Percentiles rank a stretch among this genome's conserved stretches.
Conservation (phyloP, 2,329 filamentous ascomycete genomes). For the Fusarium brevicatenulatum region DNA sequence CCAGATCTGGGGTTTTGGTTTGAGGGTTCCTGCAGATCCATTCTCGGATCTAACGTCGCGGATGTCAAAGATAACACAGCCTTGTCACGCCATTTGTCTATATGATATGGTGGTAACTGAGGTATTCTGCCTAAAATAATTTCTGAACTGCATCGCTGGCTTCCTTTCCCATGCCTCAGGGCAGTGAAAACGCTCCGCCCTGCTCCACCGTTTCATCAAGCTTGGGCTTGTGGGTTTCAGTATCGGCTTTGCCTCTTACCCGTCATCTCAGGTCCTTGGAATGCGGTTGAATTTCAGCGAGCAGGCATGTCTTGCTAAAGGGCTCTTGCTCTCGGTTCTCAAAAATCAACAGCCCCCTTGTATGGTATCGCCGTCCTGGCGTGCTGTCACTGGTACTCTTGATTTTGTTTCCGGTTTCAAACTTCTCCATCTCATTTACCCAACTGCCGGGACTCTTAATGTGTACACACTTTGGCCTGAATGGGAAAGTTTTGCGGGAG, state of each 20-base stretch:
- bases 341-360: slow-evolving; percentile 18
- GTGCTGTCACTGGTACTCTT: slow-evolving; percentile 19
- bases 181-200: slow-evolving; percentile 17
- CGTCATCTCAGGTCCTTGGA: slow-evolving; percentile 5
- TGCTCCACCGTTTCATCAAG: slow-evolving; percentile 1
- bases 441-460: slow-evolving; percentile 31
- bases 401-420: slow-evolving; percentile 38
- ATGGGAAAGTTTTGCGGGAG: slow-evolving; percentile 31
- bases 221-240: neutral
- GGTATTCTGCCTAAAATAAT: slow-evolving; percentile 7
- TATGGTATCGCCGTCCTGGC: neutral
- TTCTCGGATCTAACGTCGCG: slow-evolving; percentile 32
- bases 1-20: slow-evolving; percentile 40
- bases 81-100: slow-evolving; percentile 7
- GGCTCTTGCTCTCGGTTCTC: slow-evolving; percentile 5
- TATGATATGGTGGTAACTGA: neutral
- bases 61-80: slow-evolving; percentile 12
- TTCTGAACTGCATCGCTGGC: neutral
- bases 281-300: neutral
- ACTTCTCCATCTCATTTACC: slow-evolving; percentile 38
- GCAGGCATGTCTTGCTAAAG: neutral
- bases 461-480: slow-evolving; percentile 21
- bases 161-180: neutral
- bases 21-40: slow-evolving; percentile 43
- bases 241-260: neutral